Evolutionary conservation across 83 land plant genomes (phyloP).

Genomic region (Diphasiastrum complanatum): DNA sequence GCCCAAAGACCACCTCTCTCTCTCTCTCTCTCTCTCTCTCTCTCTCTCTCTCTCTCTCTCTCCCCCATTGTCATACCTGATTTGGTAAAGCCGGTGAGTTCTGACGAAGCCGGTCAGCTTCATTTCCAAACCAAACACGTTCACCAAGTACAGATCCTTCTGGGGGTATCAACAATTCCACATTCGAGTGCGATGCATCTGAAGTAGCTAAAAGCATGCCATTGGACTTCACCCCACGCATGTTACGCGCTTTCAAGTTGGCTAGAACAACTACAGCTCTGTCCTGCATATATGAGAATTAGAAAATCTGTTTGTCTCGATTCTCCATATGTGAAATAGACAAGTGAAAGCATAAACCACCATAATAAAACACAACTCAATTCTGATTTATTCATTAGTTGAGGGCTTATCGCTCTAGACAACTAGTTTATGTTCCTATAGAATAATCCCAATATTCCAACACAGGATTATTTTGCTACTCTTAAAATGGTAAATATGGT

Average conservation of each 20-base stretch:
- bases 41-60: too few species aligned
- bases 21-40: too few species aligned
- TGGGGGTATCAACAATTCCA: slow-evolving; percentile 83
- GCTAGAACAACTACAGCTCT: slow-evolving; percentile 69
- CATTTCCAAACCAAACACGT: slow-evolving; percentile 85
- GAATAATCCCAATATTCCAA: too few species aligned
- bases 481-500: too few species aligned
- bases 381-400: too few species aligned
- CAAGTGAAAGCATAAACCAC: too few species aligned
- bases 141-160: slow-evolving; percentile 80
- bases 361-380: too few species aligned
- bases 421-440: too few species aligned
- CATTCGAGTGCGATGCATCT: slow-evolving; percentile 70
- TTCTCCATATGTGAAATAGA: too few species aligned
- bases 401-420: too few species aligned
- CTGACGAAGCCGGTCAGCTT: slow-evolving; percentile 34
- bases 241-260: slow-evolving; percentile 88
- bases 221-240: slow-evolving; percentile 86
- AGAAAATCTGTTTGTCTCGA: background rate
- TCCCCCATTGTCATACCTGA: slow-evolving; percentile 18
- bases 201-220: slow-evolving; percentile 98
- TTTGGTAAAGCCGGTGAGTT: slow-evolving; percentile 25
- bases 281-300: slow-evolving; percentile 40
- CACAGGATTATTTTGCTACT: too few species aligned
- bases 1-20: too few species aligned